Percentiles rank a stretch among this genome's conserved stretches.
Evolutionary conservation across 129 eudicot genomes (phyloP).

Genomic region (Calendula officinalis): DNA sequence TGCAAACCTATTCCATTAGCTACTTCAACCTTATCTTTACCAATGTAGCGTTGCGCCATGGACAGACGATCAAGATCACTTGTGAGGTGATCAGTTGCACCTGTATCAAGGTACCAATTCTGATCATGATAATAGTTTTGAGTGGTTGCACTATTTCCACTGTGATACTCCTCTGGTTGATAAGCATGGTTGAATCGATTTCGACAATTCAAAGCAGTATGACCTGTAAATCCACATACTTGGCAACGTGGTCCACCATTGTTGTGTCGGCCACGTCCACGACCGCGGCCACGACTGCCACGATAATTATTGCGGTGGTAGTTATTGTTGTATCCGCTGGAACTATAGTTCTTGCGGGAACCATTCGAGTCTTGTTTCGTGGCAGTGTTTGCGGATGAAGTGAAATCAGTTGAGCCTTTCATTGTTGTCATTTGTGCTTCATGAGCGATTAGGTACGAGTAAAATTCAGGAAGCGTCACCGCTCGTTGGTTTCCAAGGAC

Average conservation of each 20-base stretch:
- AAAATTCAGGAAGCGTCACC: constrained; percentile 5
- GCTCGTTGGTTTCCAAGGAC: constrained; percentile 1
- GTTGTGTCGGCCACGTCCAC: not conserved
- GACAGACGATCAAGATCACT: constrained; percentile 2
- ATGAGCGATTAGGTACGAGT: constrained; percentile 6
- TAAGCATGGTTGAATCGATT: no score
- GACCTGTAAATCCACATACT: no score
- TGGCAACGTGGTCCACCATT: not conserved
- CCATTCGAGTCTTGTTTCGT: no score
- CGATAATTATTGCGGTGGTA: no score
- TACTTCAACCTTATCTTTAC: not conserved
- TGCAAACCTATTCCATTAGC: not conserved
- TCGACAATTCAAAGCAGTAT: no score
- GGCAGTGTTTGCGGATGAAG: no score
- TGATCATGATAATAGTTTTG: not conserved
- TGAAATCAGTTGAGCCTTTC: no score
- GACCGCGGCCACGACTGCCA: not conserved
- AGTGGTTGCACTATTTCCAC: not conserved
- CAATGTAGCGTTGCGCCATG: not conserved
- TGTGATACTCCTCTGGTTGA: not conserved
- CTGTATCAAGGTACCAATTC: no score
- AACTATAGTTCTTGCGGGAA: no score
- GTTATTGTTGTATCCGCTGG: no score
- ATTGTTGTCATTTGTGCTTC: not conserved
- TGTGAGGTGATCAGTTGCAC: not conserved